Conservation (phyloP, 371 early-diverging fungal genomes). For the Phascolomyces articulosus region DNA sequence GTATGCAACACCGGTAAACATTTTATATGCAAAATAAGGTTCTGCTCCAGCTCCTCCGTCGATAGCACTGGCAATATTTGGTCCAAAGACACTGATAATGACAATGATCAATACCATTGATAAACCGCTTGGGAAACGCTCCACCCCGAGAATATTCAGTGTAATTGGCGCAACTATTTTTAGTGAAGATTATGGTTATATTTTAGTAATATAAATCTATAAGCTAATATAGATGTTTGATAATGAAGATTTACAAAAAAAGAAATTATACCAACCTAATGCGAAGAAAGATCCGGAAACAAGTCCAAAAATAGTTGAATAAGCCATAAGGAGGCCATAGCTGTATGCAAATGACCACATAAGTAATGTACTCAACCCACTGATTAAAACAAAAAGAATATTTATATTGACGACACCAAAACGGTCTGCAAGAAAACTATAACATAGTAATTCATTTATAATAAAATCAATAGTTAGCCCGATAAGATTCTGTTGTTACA, state of each 20-base stretch:
- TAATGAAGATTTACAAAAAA: not conserved
- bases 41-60: constrained; percentile 22
- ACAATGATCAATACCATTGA: constrained; percentile 33
- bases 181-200: too few species aligned
- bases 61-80: constrained; percentile 39
- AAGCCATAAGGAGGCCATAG: constrained; percentile 25
- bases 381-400: constrained; percentile 32
- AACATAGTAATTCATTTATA: too few species aligned
- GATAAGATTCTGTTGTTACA: too few species aligned
- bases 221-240: too few species aligned
- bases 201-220: not conserved
- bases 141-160: constrained; percentile 30
- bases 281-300: constrained; percentile 24
- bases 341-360: constrained; percentile 39
- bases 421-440: constrained; percentile 44
- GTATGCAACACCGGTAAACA: constrained; percentile 38
- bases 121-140: constrained; percentile 35
- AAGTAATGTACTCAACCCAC: constrained; percentile 20
- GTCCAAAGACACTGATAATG: constrained; percentile 32
- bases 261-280: constrained; percentile 6
- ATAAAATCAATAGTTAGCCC: too few species aligned
- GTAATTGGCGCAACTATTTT: constrained; percentile 44
- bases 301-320: constrained; percentile 23
- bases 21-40: constrained; percentile 34
- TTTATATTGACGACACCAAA: constrained; percentile 50